A percentile compares a stretch with the other conserved stretches of the same genome.
phyloP scores from a whole-genome alignment of 1,284 basidiomycete genomes.

The Malassezia globosa region DNA sequence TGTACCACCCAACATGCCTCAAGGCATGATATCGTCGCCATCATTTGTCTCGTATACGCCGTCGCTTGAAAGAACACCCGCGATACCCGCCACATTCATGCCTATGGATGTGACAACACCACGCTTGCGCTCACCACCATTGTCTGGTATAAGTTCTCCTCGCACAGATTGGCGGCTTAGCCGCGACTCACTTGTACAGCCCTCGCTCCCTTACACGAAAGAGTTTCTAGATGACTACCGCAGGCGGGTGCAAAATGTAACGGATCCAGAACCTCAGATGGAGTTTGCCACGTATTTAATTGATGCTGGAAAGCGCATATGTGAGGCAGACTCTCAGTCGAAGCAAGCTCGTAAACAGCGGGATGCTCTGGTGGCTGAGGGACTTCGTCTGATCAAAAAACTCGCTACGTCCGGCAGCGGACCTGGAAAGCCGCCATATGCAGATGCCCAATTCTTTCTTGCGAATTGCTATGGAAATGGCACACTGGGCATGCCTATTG shows the following conservation, averaged over 20 bases:
- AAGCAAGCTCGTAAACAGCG: slow-evolving; percentile 60
- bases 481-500: slow-evolving; percentile 80
- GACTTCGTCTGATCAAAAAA: slow-evolving; percentile 79
- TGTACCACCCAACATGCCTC: too few relatives aligned
- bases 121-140: neutral
- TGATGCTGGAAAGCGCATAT: slow-evolving; percentile 81
- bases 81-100: neutral
- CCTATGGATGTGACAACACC: neutral
- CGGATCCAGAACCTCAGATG: slow-evolving; percentile 97
- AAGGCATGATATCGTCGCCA: neutral
- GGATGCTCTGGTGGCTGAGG: slow-evolving; percentile 74
- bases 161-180: slow-evolving; percentile 21
- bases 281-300: slow-evolving; percentile 94
- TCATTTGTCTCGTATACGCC: neutral
- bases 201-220: slow-evolving; percentile 57
- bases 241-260: slow-evolving; percentile 88
- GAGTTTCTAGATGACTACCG: slow-evolving; percentile 96
- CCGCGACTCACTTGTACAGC: slow-evolving; percentile 29
- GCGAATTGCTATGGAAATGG: slow-evolving; percentile 96
- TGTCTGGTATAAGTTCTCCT: slow-evolving; percentile 3
- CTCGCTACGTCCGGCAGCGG: slow-evolving; percentile 64
- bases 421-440: slow-evolving; percentile 61
- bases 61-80: neutral
- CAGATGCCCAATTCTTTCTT: slow-evolving; percentile 98
- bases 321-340: slow-evolving; percentile 36